Conservation (phyloP, 108 stramenopile species). For the Nitzschia sp. region DNA sequence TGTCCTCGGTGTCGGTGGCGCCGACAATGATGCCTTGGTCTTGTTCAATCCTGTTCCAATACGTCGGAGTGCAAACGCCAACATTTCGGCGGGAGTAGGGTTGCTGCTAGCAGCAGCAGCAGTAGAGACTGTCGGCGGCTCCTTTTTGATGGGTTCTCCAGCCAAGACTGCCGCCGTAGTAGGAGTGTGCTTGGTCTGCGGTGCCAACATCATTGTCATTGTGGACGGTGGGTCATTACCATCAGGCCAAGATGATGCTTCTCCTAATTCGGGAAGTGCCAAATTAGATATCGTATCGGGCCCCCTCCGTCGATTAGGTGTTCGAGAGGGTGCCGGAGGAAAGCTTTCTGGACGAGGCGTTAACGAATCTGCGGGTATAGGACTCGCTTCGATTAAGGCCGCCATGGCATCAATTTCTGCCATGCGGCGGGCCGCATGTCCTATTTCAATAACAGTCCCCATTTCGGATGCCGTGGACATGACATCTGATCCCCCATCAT, state of each 20-base stretch:
- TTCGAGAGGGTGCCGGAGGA: slow-evolving; percentile 12
- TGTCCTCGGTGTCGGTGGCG: slow-evolving; percentile 38
- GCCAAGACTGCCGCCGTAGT: background rate
- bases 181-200: background rate
- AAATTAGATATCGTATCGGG: background rate
- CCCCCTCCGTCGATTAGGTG: background rate
- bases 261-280: background rate
- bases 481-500: slow-evolving; percentile 39
- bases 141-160: background rate
- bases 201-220: background rate
- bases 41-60: slow-evolving; percentile 29
- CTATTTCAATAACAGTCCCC: slow-evolving; percentile 53
- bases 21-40: slow-evolving; percentile 29
- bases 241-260: too few species aligned
- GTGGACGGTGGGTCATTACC: background rate
- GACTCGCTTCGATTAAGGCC: slow-evolving; percentile 24
- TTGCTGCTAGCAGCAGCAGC: background rate
- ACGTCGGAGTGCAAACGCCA: slow-evolving; percentile 36
- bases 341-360: slow-evolving; percentile 10
- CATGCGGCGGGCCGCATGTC: slow-evolving; percentile 21
- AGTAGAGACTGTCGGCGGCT: too few species aligned
- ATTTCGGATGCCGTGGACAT: slow-evolving; percentile 57
- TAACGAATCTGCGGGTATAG: slow-evolving; percentile 1
- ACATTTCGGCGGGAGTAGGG: slow-evolving; percentile 31
- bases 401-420: slow-evolving; percentile 41